Base-by-base conservation (phyloP, 805 yeast species). In the Pichia manshurica region DNA sequence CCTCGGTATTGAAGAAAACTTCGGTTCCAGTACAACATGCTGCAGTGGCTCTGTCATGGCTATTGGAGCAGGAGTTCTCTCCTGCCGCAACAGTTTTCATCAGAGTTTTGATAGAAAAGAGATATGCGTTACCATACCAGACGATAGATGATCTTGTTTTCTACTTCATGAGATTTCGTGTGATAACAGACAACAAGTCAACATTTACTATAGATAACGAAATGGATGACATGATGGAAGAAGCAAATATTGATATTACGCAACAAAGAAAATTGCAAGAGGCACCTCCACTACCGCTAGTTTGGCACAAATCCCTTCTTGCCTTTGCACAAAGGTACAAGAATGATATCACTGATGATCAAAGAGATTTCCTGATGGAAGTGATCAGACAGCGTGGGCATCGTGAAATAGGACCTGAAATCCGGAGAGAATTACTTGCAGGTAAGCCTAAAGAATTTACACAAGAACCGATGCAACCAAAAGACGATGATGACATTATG, bases 301-400 rank as follows among this genome's bases (percentile, higher is more conserved):
- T 91, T 33, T 93, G 99, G 98, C 98, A 95, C 65, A 95, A 91
- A 65, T 91, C 97, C 2, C 85, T 93, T 62, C 73, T 93, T 48
- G 84, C 93, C 2, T 93, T 93, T 71, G 96, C 97, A 32, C 97
- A 90, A 70, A 77, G 96, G 54, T 93, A 93, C 65, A 93, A 91
- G 66, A 91, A 93, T 62, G 99, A 93, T 72, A 87, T 93, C 50
- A 93, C 99, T n/a, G 96, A 88, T 58, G 99, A 93, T 64, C 99
- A 93, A 73, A 78, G 96, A 64, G 99, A 93, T 59, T 88, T 91
- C 67, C 71, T 93, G 51, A 69, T 93, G 63, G 97, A 91, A 58
- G 90, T 96, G 4, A 79, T 89, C 17, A 83, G 96, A 68, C 90
- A 84, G 63, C 84, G 96, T 68, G 83, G 82, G 44, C 99, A 93